Evolutionary conservation across 768 basidiomycete genomes (phyloP), one percentile per base, ranked within the genome.

Genomic region (Lepiota subincarnata): DNA sequence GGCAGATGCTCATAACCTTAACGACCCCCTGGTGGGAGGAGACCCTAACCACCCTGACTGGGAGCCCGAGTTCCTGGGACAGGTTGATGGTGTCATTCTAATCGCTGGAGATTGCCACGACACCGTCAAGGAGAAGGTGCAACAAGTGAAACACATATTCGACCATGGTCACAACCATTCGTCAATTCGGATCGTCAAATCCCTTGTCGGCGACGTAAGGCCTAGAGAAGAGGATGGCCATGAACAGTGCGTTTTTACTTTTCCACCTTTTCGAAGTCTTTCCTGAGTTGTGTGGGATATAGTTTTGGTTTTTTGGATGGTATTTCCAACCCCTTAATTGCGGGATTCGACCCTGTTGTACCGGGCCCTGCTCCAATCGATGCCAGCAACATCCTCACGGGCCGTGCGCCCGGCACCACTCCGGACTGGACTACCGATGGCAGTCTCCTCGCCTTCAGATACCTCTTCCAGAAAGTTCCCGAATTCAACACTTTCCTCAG

Each of bases 301-400:
- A 77, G 75, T 58, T 81, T 81, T 51, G 80, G 81, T 2, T 82
- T 71, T 62, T 57, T 73, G 56, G 81, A 82, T 58, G 77, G 79
- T 0, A 72, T 82, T 35, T 77, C 79, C 1, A 77, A 81, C 59
- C 80, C 81, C 4, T 66, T 72, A 3, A 66, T 77, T 37, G 64
- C 59, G 34, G 76, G 73, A 0, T 77, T 75, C 59, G 69, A 72
- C 55, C 59, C 55, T 34, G 64, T 69, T 35, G 50, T 60, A 35
- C 70, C 75, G 4, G 75, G 73, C 16, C 76, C 73, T 20, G 59
- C 56, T 48, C 62, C 70, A 5, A 69, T 80, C 31, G 60, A 64
- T 28, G 61, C 78, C 11, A 80, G 79, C 8, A 64, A 71, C 34
- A 62, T 81, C 28, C 62, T 83, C 4, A 64, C 73, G 7, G 78